Evolutionary conservation across 2,329 filamentous ascomycete species (phyloP), one percentile per base, ranked within the genome.

Genomic region (Clonostachys sp.): DNA sequence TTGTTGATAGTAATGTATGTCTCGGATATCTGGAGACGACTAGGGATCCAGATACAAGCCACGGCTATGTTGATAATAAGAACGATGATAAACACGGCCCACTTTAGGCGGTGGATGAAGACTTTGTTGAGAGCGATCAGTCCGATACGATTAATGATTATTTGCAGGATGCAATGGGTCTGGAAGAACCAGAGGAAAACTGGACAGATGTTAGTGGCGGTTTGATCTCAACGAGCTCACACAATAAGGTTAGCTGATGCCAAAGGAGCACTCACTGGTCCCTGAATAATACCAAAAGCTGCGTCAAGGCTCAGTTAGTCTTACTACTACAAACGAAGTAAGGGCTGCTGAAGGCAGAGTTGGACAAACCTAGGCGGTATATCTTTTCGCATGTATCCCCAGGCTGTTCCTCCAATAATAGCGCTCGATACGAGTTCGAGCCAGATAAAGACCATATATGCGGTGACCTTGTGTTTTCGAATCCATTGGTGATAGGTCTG

Each of bases 41-140:
- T 64, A 1, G 74, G 74, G 33, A 78, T 70, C 75, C 74, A 78
- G 42, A 78, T 73, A 42, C 63, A 68, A 48, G 72, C 74, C 8
- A 78, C 73, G 1, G 69, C 67, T 42, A 78, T 65, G 47, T 78
- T 78, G 53, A 78, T 68, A 2, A 59, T 41, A 5, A 64, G 67
- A 36, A 78, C 68, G 18, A 73, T 36, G 14, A 55, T 34, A 9
- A 73, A 63, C 10, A 70, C 66, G 2, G 61, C 61, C 67, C 69
- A 74, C 52, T 76, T 76, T 20, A 78, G 53, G 14, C 57, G 60
- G 3, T 51, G 48, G 5, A 68, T 63, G 7, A 66, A 66, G 2
- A 50, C 57, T 5, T 60, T 63, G 43, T 71, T 61, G 14, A 67
- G 61, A 18, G 72, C 65, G 41, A 77, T 65, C 30, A 77, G 64